Conservation (phyloP, 2,329 filamentous ascomycete species). For the Moelleriella libera region DNA sequence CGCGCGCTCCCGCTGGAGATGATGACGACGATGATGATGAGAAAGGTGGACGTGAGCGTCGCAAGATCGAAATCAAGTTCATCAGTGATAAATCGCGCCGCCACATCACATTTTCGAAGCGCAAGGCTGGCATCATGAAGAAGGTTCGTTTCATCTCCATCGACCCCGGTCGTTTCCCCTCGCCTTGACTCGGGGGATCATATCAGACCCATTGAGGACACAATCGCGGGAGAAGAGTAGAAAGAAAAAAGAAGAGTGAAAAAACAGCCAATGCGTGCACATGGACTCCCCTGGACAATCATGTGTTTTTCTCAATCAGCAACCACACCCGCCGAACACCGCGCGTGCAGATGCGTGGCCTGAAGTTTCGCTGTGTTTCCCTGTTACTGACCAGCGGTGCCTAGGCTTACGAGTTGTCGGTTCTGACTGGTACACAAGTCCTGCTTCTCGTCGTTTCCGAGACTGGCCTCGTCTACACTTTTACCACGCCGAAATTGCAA, state of each 20-base stretch:
- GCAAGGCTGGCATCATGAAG: slow-evolving; percentile 99
- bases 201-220: neutral
- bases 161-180: neutral
- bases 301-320: no score
- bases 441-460: slow-evolving; percentile 92
- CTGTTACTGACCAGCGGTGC: slow-evolving; percentile 3
- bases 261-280: no score
- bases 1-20: slow-evolving; percentile 67
- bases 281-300: no score
- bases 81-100: slow-evolving; percentile 99
- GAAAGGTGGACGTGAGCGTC: slow-evolving; percentile 91
- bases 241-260: no score
- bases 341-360: no score
- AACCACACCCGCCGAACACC: no score
- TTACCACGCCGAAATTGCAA: slow-evolving; percentile 96
- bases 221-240: neutral
- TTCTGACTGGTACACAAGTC: slow-evolving; percentile 95
- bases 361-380: no score
- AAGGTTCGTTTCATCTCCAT: slow-evolving; percentile 52
- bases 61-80: slow-evolving; percentile 99
- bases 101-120: slow-evolving; percentile 99
- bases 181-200: neutral
- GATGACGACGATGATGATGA: slow-evolving; percentile 97
- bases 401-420: slow-evolving; percentile 92
- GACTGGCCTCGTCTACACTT: slow-evolving; percentile 94